Evolutionary conservation across 2,329 filamentous ascomycete species (phyloP).

Genomic region (Tolypocladium album): DNA sequence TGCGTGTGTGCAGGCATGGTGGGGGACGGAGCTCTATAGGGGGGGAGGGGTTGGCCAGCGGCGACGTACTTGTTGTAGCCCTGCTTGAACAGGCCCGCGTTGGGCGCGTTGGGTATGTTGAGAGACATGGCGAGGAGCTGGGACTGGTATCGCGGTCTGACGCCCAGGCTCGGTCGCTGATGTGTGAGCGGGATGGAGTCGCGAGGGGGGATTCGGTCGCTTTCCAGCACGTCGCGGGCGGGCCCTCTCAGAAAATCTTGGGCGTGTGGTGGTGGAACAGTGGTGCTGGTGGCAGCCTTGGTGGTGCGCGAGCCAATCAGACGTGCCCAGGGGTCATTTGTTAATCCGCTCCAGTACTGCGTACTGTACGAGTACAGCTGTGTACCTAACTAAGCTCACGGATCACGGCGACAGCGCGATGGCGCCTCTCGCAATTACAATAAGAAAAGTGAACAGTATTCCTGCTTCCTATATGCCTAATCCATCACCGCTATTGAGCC

Average conservation of each 20-base stretch:
- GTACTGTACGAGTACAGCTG: no score
- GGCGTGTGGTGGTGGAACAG: background rate
- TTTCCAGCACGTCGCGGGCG: background rate
- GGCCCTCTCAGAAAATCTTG: background rate
- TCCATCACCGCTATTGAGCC: no score
- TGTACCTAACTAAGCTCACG: background rate
- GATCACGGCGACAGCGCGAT: background rate
- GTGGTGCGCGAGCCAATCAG: background rate
- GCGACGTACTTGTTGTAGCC: conserved; percentile 83
- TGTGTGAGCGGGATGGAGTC: background rate
- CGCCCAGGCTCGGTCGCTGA: conserved; percentile 1
- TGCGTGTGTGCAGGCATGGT: background rate
- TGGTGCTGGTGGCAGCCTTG: background rate
- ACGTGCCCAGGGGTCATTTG: background rate
- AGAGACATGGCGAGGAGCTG: conserved; percentile 62
- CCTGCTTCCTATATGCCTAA: no score
- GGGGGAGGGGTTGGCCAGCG: conserved; percentile 10
- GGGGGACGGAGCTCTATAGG: conserved; percentile 7
- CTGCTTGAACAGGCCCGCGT: conserved; percentile 86
- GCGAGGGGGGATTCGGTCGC: conserved; percentile 1
- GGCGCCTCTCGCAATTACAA: background rate
- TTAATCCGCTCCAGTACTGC: background rate
- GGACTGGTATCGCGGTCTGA: background rate
- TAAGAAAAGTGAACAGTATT: background rate
- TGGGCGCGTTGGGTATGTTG: conserved; percentile 88